Conservation (phyloP, 371 early-diverging fungal genomes). For the Apophysomyces variabilis region DNA sequence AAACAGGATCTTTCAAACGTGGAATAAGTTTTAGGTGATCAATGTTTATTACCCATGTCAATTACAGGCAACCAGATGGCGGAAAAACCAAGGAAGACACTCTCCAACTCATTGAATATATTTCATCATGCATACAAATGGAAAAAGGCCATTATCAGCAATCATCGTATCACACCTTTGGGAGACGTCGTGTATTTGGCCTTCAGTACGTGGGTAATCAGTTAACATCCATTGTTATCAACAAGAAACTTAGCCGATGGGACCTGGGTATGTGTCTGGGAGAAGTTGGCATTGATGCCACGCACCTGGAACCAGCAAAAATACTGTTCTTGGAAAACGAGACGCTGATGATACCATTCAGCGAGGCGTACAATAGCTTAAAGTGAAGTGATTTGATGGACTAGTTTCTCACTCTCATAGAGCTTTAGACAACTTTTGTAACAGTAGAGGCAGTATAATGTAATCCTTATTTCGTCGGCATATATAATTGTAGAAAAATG, state of each 20-base stretch:
- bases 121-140: slow-evolving; percentile 16
- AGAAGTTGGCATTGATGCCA: not conserved
- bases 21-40: not conserved
- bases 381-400: too few relatives aligned
- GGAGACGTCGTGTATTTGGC: slow-evolving; percentile 18
- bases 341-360: too few relatives aligned
- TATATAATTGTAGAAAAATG: too few relatives aligned
- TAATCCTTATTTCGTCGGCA: too few relatives aligned
- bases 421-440: too few relatives aligned
- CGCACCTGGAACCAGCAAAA: not conserved
- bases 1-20: not conserved
- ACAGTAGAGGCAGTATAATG: too few relatives aligned
- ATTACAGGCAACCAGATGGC: slow-evolving; percentile 6
- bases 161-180: slow-evolving; percentile 20
- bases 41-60: not conserved
- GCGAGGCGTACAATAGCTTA: too few relatives aligned
- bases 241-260: not conserved
- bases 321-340: not conserved
- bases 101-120: slow-evolving; percentile 25
- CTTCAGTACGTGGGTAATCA: slow-evolving; percentile 22
- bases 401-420: too few relatives aligned
- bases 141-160: slow-evolving; percentile 22
- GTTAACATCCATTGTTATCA: slow-evolving; percentile 16
- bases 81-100: slow-evolving; percentile 24
- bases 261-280: not conserved